These are phyloP conservation scores for Penicillium sp. DNA, from an alignment of 2,329 filamentous ascomycete species.

Conservation along the genomic window DNA sequence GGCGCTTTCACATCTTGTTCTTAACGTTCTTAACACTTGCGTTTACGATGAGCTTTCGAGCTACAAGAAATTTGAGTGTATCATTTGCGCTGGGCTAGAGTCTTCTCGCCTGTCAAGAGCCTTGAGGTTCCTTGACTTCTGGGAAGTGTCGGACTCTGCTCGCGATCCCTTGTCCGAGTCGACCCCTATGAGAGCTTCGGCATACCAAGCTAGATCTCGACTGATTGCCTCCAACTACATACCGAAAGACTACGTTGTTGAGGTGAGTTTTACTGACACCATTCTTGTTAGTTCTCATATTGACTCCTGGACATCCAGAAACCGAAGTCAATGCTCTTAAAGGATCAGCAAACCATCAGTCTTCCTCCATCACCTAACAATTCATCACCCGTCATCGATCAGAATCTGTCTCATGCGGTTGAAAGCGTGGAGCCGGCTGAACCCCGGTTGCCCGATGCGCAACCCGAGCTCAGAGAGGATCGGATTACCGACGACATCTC, in stretches of 20 bases:
- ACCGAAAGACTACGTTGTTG: not conserved
- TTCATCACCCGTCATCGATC: slow-evolving; percentile 30
- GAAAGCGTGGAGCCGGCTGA: slow-evolving; percentile 31
- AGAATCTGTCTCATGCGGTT: slow-evolving; percentile 14
- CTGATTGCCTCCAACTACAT: slow-evolving; percentile 44
- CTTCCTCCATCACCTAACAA: slow-evolving; percentile 13
- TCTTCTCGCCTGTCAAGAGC: slow-evolving; percentile 53
- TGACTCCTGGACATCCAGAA: not conserved
- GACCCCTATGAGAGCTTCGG: slow-evolving; percentile 57
- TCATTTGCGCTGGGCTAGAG: slow-evolving; percentile 54
- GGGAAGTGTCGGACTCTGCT: slow-evolving; percentile 67
- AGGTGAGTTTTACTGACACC: not conserved
- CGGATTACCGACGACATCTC: slow-evolving; percentile 69
- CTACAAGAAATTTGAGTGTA: slow-evolving; percentile 52
- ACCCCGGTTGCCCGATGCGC: slow-evolving; percentile 32
- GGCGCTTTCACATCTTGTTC: slow-evolving; percentile 30
- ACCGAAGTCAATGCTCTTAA: not conserved
- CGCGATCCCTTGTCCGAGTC: slow-evolving; percentile 64
- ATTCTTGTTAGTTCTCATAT: not conserved
- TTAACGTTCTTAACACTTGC: slow-evolving; percentile 32
- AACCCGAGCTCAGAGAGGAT: slow-evolving; percentile 51
- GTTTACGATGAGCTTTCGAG: slow-evolving; percentile 29
- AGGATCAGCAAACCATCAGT: not conserved
- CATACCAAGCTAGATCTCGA: slow-evolving; percentile 60
- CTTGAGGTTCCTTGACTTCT: slow-evolving; percentile 57